Conservation (phyloP, 345 rosid species). For the Anacardium occidentale region DNA sequence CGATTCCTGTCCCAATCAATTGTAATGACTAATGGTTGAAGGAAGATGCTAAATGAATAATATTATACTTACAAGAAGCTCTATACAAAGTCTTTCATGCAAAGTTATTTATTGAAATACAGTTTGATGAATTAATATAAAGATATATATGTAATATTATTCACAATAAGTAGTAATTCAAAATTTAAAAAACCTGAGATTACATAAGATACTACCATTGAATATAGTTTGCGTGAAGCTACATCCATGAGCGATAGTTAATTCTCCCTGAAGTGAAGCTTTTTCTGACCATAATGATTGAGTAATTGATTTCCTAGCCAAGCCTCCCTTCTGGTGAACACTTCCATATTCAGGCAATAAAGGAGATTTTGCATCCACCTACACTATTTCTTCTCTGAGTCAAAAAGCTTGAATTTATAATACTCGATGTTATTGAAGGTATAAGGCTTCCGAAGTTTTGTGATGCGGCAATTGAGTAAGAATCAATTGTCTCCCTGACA, state of each 20-base stretch:
- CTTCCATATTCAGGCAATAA: conserved; percentile 47
- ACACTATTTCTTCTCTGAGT: conserved; percentile 38
- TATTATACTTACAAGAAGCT: no score
- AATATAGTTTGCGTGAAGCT: conserved; percentile 81
- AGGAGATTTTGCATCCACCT: conserved; percentile 45
- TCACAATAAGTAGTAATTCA: no score
- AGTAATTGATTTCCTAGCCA: conserved; percentile 41
- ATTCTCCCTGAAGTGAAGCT: conserved; percentile 62
- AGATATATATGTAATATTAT: no score
- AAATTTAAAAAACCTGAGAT: background rate
- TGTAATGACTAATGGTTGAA: no score
- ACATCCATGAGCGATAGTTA: conserved; percentile 67
- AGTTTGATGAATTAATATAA: no score
- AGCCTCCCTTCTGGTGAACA: conserved; percentile 34
- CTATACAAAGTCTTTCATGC: no score
- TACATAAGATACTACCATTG: conserved; percentile 47
- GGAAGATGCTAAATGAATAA: no score
- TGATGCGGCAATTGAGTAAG: conserved; percentile 71
- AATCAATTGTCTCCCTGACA: conserved; percentile 70
- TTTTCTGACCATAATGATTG: conserved; percentile 60
- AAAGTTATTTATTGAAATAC: no score
- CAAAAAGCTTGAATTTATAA: conserved; percentile 33
- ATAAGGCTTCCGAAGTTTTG: conserved; percentile 57
- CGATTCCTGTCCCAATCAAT: conserved; percentile 49
- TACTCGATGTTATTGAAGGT: conserved; percentile 30